Conservation (phyloP, 306 rosid genomes). For the Cucumis hystrix region DNA sequence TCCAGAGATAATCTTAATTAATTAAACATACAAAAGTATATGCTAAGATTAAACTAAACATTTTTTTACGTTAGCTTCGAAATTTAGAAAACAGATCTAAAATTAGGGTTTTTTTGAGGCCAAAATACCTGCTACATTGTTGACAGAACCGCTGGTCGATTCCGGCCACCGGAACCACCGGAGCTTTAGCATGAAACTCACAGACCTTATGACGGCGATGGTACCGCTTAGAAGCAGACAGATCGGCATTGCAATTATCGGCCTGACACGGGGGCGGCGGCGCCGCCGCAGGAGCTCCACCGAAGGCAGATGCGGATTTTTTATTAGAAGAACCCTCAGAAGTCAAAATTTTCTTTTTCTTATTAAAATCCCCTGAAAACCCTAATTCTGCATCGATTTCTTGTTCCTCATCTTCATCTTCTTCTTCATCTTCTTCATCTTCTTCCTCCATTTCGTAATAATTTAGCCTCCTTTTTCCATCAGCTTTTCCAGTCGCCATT, state of each 20-base stretch:
- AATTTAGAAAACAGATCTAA: constrained; percentile 1
- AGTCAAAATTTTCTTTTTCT: constrained; percentile 25
- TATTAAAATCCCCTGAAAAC: constrained; percentile 34
- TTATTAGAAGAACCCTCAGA: constrained; percentile 9
- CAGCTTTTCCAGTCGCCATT: neutral
- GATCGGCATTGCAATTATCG: constrained; percentile 56
- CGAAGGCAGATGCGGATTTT: constrained; percentile 34
- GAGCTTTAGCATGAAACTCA: constrained; percentile 70
- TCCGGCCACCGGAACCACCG: constrained; percentile 35
- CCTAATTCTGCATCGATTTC: constrained; percentile 15
- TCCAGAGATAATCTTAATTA: neutral
- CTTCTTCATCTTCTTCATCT: constrained; percentile 10
- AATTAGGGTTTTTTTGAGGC: constrained; percentile 30
- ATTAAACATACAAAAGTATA: neutral
- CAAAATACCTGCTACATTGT: constrained; percentile 86
- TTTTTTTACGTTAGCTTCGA: neutral
- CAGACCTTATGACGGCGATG: constrained; percentile 88
- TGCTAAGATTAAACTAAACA: neutral
- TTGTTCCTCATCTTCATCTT: constrained; percentile 19
- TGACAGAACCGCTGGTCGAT: constrained; percentile 77
- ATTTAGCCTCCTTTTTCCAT: constrained; percentile 37
- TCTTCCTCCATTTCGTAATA: constrained; percentile 16
- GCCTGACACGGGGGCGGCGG: constrained; percentile 35
- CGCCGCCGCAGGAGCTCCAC: constrained; percentile 23
- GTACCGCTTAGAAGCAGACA: constrained; percentile 54